Base-by-base conservation (phyloP, 179 eudicot genomes). In the Silene noctiflora region DNA sequence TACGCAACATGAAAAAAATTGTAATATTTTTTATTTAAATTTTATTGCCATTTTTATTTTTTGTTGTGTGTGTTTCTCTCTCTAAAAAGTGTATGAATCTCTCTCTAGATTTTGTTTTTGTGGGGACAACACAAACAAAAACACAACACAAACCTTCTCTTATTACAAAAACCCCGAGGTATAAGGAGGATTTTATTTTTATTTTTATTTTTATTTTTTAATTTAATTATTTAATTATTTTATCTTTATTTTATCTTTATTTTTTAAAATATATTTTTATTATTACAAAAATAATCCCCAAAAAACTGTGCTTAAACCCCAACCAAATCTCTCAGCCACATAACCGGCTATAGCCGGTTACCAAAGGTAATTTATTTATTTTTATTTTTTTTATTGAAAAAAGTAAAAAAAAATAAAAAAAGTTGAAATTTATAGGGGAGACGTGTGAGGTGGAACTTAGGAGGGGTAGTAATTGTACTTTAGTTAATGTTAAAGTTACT, bases 291-390 rank as follows among this genome's bases (percentile, higher is more conserved):
- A 51, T 13, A 13, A 84, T 24, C 70, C 75, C 77, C 77, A 39
- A 44, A 44, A 82, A 79, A 80, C 84, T 77, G 80, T 79, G 83
- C 87, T 82, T 73, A 82, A 87, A 84, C 87, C 86, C 84, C 81
- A 60, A 51, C 55, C 72, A 51, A 48, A 46, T 76, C 69, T 67
- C 75, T 70, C 66, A 79, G 76, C 87, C 86, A 80, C 83, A 73
- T 11, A 84, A 83, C 88, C 82, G 81, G 84, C 53, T 55, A 9
- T 33, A 58, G 53, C 86, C 78, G 74, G 83, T 82, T 44, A 70
- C 39, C 16, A 4, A 27, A 8, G 69, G 20, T 31, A 13, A 65
- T 11, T 51, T 13, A 48, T 48, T 12, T 48, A 11, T 46, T 11
- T 9, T 46, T 2, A 8, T 48, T 51, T 51, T 51, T 48, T 51